Evolutionary conservation across 352 stramenopile species (phyloP).

Genomic region (Albugo candida): DNA sequence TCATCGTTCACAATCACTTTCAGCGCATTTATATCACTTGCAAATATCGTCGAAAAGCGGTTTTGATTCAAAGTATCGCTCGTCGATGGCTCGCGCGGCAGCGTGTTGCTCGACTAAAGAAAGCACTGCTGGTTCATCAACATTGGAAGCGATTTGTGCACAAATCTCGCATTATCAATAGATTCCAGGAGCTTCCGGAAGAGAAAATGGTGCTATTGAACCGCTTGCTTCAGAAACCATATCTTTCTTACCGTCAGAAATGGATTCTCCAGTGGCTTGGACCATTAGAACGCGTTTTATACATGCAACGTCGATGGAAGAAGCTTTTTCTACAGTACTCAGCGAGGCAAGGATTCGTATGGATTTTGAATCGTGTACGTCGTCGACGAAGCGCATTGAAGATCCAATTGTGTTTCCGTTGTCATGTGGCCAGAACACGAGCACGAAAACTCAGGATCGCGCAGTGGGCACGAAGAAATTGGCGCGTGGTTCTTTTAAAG

Average conservation of each 20-base stretch:
- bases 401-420: slow-evolving; percentile 16
- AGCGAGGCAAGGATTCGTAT: slow-evolving; percentile 64
- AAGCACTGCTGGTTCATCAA: slow-evolving; percentile 33
- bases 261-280: slow-evolving; percentile 77
- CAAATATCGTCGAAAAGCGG: slow-evolving; percentile 46
- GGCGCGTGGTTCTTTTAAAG: slow-evolving; percentile 46
- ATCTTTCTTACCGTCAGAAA: slow-evolving; percentile 32
- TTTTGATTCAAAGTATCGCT: slow-evolving; percentile 59
- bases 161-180: slow-evolving; percentile 46
- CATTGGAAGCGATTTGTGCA: slow-evolving; percentile 47
- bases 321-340: slow-evolving; percentile 52
- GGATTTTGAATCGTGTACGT: slow-evolving; percentile 42
- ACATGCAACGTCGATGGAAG: slow-evolving; percentile 73
- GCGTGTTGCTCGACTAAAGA: slow-evolving; percentile 32
- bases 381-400: slow-evolving; percentile 36
- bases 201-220: slow-evolving; percentile 71
- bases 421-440: slow-evolving; percentile 21
- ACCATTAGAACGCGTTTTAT: slow-evolving; percentile 59
- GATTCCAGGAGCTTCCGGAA: slow-evolving; percentile 55
- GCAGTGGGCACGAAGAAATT: slow-evolving; percentile 39
- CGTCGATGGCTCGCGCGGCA: slow-evolving; percentile 56
- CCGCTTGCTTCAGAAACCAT: slow-evolving; percentile 47
- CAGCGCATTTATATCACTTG: slow-evolving; percentile 47
- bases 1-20: slow-evolving; percentile 54
- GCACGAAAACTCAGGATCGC: slow-evolving; percentile 45